Base-by-base conservation (phyloP, 495 filamentous ascomycete genomes). In the Podospora didyma region DNA sequence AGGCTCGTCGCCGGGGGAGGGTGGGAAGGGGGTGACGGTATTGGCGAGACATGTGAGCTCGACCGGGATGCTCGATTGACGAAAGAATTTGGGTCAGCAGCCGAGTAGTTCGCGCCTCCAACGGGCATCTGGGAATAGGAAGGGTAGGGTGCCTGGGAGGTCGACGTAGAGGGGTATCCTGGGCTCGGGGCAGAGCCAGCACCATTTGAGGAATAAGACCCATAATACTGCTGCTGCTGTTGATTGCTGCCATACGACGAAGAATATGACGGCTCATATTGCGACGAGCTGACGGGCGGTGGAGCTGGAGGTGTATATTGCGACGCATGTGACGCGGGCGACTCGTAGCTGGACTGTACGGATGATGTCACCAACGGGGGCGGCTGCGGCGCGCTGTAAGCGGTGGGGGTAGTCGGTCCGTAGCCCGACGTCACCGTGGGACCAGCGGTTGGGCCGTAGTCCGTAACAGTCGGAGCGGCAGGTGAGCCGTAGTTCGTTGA, bases 41-140 rank as follows among this genome's bases (percentile, higher is more conserved):
- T 19, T 2, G 73, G 69, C 7, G 77, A 76, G 5, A 70, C 51
- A 12, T 72, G 70, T 10, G 75, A 79, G 50, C 71, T 74, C 0
- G 77, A 73, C 50, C 75, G 66, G 19, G 75, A 72, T 6, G 63
- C 53, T n/a, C 73, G 66, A 59, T 63, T 74, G 35, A 64, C 57
- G 41, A 73, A 77, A 3, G 71, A 69, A 59, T 67, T 72, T 7
- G 70, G 70, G 23, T 78, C 75, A 44, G 60, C 58, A n/a, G 71
- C 64, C 21, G 72, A 69, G 54, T 75, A 78, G 56, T 62, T 70
- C 5, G 76, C 76, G 19, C n/a, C n/a, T n/a, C 72, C 75, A 20
- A 73, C 73, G 1, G 77, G 77, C 26, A 80, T 80, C 14, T 77
- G 71, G 3, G 72, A 74, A 53, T 72, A 65, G 7, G 64, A 69